Evolutionary conservation across 78 protist species (phyloP).

Genomic region (Emiliania huxleyi): DNA sequence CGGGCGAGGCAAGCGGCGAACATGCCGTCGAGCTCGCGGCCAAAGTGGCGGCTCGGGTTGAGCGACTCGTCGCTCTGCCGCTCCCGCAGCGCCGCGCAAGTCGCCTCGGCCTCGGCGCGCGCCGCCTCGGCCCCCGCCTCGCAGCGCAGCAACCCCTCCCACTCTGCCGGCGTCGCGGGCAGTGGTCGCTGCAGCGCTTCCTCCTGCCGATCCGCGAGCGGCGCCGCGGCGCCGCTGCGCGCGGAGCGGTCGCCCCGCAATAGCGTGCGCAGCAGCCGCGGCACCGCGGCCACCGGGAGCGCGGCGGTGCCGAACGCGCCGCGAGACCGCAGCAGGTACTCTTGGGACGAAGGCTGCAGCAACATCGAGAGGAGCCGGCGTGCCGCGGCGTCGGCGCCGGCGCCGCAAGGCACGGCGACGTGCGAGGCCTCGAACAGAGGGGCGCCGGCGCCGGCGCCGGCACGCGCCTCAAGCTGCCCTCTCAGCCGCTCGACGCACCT

Average conservation of each 20-base stretch:
- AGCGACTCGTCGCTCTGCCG: not conserved
- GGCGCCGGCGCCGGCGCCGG: not conserved
- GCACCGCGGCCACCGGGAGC: not conserved
- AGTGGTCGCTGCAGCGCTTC: not conserved
- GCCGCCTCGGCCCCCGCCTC: not conserved
- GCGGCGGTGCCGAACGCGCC: not conserved
- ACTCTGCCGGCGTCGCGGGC: not conserved
- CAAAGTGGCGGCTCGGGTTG: not conserved
- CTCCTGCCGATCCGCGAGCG: not conserved
- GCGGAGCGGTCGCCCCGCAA: not conserved
- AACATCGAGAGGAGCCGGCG: not conserved
- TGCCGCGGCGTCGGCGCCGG: not conserved
- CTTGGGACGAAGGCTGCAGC: not conserved
- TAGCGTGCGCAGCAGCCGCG: not conserved
- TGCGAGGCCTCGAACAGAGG: not conserved
- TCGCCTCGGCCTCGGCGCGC: not conserved
- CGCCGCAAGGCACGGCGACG: not conserved
- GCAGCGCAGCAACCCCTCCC: not conserved
- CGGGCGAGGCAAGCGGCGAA: not conserved
- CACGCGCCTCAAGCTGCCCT: not conserved
- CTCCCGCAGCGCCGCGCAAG: not conserved
- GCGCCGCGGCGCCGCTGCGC: not conserved
- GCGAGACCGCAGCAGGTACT: not conserved
- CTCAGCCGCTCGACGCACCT: not conserved
- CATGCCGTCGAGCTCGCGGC: not conserved